phyloP scores from a whole-genome alignment of 1,139 yeast species.

The Sugiyamaella novakii region DNA sequence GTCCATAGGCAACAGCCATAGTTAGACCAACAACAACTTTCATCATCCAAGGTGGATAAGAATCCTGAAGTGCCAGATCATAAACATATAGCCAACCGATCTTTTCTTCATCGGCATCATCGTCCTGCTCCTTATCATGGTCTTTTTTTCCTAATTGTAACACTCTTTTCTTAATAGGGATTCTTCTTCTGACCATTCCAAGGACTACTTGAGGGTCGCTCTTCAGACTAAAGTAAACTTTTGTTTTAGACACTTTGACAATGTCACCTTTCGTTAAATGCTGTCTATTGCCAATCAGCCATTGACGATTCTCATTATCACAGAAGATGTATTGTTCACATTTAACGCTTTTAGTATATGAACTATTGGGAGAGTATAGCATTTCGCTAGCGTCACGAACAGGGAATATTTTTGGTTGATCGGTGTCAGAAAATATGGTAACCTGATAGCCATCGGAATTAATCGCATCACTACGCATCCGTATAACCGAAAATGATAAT shows the following conservation, averaged over 20 bases:
- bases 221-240: slow-evolving; percentile 23
- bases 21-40: slow-evolving; percentile 28
- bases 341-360: slow-evolving; percentile 6
- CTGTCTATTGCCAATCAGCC: slow-evolving; percentile 27
- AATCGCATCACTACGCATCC: not conserved
- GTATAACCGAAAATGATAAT: slow-evolving; percentile 5
- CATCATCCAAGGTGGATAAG: slow-evolving; percentile 26
- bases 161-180: slow-evolving; percentile 27
- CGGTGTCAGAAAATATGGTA: slow-evolving; percentile 6
- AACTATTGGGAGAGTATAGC: not conserved
- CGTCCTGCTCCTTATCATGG: slow-evolving; percentile 26
- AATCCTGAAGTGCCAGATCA: slow-evolving; percentile 22
- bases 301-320: slow-evolving; percentile 21
- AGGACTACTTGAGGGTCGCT: slow-evolving; percentile 22
- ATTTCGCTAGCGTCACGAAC: slow-evolving; percentile 12
- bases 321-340: slow-evolving; percentile 24
- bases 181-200: slow-evolving; percentile 26
- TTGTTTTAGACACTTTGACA: slow-evolving; percentile 21
- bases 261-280: slow-evolving; percentile 12
- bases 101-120: slow-evolving; percentile 32
- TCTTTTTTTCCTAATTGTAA: slow-evolving; percentile 18
- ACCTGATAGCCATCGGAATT: slow-evolving; percentile 1
- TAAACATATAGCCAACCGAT: slow-evolving; percentile 34
- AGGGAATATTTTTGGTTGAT: not conserved
- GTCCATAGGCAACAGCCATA: slow-evolving; percentile 27